Percentiles rank a stretch among this genome's conserved stretches.
phyloP scores from a whole-genome alignment of 2,329 filamentous ascomycete species.

The Berkeleyomyces rouxiae region DNA sequence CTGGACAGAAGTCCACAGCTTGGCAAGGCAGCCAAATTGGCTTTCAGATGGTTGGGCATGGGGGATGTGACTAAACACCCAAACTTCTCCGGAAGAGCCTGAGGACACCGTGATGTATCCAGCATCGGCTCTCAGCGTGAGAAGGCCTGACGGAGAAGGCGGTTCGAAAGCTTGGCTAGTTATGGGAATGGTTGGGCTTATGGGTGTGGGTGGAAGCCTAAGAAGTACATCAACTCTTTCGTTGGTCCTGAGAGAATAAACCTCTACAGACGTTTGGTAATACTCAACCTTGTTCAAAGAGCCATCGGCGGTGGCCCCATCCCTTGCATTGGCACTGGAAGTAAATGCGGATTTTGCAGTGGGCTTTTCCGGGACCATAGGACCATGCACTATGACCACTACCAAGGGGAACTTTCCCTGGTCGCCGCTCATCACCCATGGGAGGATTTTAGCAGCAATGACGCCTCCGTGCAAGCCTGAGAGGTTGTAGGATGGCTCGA shows the following conservation, averaged over 20 bases:
- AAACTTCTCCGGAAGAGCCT: conserved; percentile 72
- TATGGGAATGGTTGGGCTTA: conserved; percentile 37
- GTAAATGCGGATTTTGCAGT: conserved; percentile 19
- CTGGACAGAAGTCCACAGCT: conserved; percentile 81
- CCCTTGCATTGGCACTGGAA: conserved; percentile 19
- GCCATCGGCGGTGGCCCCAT: conserved; percentile 15
- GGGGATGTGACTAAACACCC: conserved; percentile 46
- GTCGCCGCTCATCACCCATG: conserved; percentile 43
- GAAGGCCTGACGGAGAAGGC: conserved; percentile 53
- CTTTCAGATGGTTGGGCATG: conserved; percentile 20
- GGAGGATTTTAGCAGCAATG: conserved; percentile 65
- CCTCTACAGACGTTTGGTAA: conserved; percentile 76
- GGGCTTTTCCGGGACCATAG: conserved; percentile 29
- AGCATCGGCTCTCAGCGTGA: conserved; percentile 56
- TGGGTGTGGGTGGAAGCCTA: conserved; percentile 44
- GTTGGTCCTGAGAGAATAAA: conserved; percentile 71
- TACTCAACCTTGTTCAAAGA: conserved; percentile 31
- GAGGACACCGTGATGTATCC: conserved; percentile 61
- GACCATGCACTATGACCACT: conserved; percentile 66
- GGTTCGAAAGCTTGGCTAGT: conserved; percentile 48
- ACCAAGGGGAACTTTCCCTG: conserved; percentile 45
- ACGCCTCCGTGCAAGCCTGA: conserved; percentile 68
- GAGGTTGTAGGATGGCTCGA: conserved; percentile 53
- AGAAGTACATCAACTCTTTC: conserved; percentile 57
- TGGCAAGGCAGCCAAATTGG: conserved; percentile 55